These are phyloP conservation scores for Erigeron philadelphicus DNA, from an alignment of 140 eudicot species.

Conservation along the genomic window DNA sequence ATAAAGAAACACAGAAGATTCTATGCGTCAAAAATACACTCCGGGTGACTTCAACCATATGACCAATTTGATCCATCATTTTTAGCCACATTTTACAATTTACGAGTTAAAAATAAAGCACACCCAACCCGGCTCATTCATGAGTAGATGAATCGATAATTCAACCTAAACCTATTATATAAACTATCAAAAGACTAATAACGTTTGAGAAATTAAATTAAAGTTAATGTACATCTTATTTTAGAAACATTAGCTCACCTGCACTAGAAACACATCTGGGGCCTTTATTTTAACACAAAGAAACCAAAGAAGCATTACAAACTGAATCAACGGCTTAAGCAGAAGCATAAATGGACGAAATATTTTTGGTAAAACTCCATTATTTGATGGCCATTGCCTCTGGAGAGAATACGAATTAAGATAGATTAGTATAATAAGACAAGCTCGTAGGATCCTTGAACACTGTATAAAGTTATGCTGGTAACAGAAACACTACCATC, in stretches of 20 bases:
- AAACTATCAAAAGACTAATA: slow-evolving; percentile 1
- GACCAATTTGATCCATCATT: background rate
- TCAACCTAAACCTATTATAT: background rate
- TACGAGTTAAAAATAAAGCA: no score
- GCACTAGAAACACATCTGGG: slow-evolving; percentile 81
- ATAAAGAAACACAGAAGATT: background rate
- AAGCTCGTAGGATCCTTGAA: slow-evolving; percentile 13
- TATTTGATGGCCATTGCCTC: slow-evolving; percentile 69
- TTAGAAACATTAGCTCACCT: slow-evolving; percentile 41
- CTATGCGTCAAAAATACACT: background rate
- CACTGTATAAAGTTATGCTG: background rate
- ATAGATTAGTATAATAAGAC: background rate
- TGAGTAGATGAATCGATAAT: background rate
- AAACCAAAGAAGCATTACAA: slow-evolving; percentile 77
- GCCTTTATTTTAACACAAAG: slow-evolving; percentile 81
- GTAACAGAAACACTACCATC: slow-evolving; percentile 48
- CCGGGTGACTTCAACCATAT: background rate
- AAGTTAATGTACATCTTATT: background rate
- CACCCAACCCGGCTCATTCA: background rate
- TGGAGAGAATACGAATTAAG: slow-evolving; percentile 28
- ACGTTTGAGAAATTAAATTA: background rate
- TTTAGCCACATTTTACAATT: background rate
- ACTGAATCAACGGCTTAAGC: slow-evolving; percentile 72
- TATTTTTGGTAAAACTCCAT: slow-evolving; percentile 43
- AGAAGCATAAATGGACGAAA: slow-evolving; percentile 68